These are phyloP conservation scores for Melanogaster broomeanus DNA, from an alignment of 768 basidiomycete species.

Conservation along the genomic window DNA sequence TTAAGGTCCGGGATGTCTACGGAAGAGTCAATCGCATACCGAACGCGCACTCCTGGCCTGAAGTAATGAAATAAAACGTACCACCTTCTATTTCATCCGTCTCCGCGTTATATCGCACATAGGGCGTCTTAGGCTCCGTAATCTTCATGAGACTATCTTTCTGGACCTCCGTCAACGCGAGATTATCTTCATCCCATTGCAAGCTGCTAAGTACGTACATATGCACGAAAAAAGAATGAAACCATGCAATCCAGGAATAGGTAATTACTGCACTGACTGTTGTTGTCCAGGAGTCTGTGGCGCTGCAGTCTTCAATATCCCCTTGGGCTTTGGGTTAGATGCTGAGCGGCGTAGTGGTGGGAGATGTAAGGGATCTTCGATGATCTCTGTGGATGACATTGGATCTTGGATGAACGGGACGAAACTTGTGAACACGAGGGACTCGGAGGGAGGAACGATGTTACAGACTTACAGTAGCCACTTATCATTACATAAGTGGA, in stretches of 20 bases:
- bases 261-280: conserved; percentile 50
- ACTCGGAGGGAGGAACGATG: no score
- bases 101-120: conserved; percentile 87
- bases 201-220: conserved; percentile 50
- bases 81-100: conserved; percentile 86
- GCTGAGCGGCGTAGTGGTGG: conserved; percentile 60
- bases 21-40: background rate
- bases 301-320: conserved; percentile 83
- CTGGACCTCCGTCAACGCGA: conserved; percentile 88
- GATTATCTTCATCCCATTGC: conserved; percentile 95
- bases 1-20: conserved; percentile 84
- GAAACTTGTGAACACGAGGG: background rate
- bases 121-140: conserved; percentile 96
- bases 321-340: conserved; percentile 77
- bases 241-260: background rate
- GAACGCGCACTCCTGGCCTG: background rate
- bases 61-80: conserved; percentile 34
- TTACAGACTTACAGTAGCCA: no score
- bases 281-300: conserved; percentile 39
- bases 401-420: background rate
- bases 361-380: conserved; percentile 43
- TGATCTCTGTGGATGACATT: conserved; percentile 33
- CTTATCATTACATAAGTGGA: no score
- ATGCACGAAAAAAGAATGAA: background rate
- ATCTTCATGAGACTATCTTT: conserved; percentile 99